Evolutionary conservation across 495 filamentous ascomycete species (phyloP).

Genomic region (Wilcoxina mikolae): DNA sequence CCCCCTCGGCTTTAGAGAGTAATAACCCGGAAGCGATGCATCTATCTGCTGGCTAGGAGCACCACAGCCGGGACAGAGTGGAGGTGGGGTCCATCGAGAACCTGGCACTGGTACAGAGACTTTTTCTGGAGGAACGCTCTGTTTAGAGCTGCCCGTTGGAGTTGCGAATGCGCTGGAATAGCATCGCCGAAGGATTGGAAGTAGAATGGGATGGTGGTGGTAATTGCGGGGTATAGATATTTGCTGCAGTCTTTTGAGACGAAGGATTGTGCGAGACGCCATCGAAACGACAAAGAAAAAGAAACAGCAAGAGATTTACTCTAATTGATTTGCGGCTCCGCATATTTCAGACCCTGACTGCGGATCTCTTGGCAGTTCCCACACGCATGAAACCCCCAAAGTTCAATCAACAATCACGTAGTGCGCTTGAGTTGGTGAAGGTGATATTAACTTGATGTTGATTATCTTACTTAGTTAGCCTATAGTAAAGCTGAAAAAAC

Average conservation of each 20-base stretch:
- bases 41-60: slow-evolving; percentile 61
- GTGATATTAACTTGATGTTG: neutral
- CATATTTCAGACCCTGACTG: neutral
- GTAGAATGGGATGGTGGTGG: neutral
- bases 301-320: neutral
- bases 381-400: no score
- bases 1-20: slow-evolving; percentile 41
- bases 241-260: neutral
- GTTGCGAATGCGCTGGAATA: neutral
- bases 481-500: no score
- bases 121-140: neutral
- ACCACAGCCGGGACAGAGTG: slow-evolving; percentile 73
- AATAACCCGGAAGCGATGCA: slow-evolving; percentile 64
- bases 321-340: neutral
- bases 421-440: neutral
- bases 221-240: neutral
- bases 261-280: neutral
- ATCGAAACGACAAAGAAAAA: neutral
- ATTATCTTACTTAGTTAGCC: no score
- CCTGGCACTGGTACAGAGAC: slow-evolving; percentile 5
- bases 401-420: neutral
- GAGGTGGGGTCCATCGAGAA: slow-evolving; percentile 33
- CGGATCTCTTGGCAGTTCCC: no score
- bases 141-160: neutral
- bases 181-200: neutral